Conservation (phyloP, 2,329 filamentous ascomycete species). For the Metarhizium anisopliae region DNA sequence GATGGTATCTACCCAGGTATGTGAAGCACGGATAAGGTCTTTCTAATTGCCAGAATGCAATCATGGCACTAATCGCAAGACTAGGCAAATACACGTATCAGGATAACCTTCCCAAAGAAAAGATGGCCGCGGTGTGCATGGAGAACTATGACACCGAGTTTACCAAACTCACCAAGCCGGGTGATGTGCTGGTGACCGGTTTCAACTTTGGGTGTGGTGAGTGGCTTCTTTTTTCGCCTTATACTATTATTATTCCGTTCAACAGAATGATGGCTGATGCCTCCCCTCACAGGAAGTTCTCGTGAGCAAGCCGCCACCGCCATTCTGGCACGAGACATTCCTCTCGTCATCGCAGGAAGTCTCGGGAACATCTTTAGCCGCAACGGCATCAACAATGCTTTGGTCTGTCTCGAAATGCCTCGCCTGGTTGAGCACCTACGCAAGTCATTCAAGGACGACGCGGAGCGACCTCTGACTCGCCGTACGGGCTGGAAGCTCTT, state of each 20-base stretch:
- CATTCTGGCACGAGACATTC: neutral
- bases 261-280: too few relatives aligned
- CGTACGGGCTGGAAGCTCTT: conserved; percentile 75
- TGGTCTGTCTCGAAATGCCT: conserved; percentile 64
- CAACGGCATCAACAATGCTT: conserved; percentile 70
- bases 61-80: too few relatives aligned
- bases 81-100: conserved; percentile 74
- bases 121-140: conserved; percentile 89
- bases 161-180: conserved; percentile 48
- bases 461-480: conserved; percentile 21
- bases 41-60: too few relatives aligned
- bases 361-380: conserved; percentile 78
- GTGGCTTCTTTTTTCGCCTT: too few relatives aligned
- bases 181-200: conserved; percentile 76
- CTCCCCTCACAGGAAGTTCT: conserved; percentile 32
- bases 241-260: too few relatives aligned
- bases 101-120: conserved; percentile 64
- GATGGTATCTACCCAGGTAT: conserved; percentile 80
- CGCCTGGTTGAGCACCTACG: conserved; percentile 56
- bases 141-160: conserved; percentile 82
- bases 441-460: conserved; percentile 43
- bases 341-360: conserved; percentile 67
- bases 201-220: conserved; percentile 81
- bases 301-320: neutral
- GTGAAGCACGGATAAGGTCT: too few relatives aligned